Base-by-base conservation (phyloP, 23 red algal species). In the Agarophyton chilense region DNA sequence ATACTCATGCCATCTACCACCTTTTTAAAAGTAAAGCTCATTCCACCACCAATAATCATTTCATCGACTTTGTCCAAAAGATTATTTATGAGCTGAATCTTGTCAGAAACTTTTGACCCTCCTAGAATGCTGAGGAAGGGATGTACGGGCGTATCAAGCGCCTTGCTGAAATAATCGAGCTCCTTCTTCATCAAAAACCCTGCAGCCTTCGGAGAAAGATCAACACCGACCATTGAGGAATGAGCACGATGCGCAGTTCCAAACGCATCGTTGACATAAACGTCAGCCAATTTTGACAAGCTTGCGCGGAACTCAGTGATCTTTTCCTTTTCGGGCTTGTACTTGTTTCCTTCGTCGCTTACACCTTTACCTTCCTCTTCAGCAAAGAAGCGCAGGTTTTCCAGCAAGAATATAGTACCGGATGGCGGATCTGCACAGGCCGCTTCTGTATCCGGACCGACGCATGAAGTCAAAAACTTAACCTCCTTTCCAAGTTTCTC, bases 101-200 rank as follows among this genome's bases (percentile, higher is more conserved):
- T 98, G 76, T 98, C 96, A 4, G 91, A 85, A 38, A 98, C 92
- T 79, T 98, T 98, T 39, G 84, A 83, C 17, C 96, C 96, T 11
- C 96, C 96, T 42, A 98, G 41, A 43, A 98, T 98, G 34, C 91
- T 84, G 17, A 98, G 77, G 81, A 94, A 98, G 29, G 96, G 96
- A 45, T 92, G 72, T 9, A 45, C 77, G 8, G 96, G 96, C 6
- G 90, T 74, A 10, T 92, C 63, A 24, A 98, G 81, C 7, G 92
- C 96, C 54, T 94, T 98, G 24, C 89, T 56, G 39, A 98, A 98
- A 79, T 94, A 94, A 14, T 98, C 85, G 24, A 98, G 86, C 84
- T 98, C 96, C 88, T 98, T 98, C 54, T 94, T 94, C 96, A 98
- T 98, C 86, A 98, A 83, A 70, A 92, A 91, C 17, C 96, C 96